Evolutionary conservation across 2,329 filamentous ascomycete genomes (phyloP), one percentile per base, ranked within the genome.

Genomic region (Tolypocladium sp.): DNA sequence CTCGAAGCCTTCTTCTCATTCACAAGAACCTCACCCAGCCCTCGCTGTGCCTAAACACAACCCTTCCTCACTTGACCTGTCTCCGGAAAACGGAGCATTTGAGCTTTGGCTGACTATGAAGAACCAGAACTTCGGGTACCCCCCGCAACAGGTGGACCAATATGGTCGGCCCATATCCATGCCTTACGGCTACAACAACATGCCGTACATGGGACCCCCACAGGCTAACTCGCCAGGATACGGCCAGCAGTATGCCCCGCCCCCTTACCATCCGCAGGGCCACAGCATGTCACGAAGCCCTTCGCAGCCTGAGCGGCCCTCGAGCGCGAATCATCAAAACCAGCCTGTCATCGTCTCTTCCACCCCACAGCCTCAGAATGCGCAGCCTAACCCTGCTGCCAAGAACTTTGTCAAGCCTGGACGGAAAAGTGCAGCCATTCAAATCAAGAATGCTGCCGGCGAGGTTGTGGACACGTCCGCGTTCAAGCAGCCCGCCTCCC

Each of bases 361-460:
- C 62, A 80, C 82, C 7, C 77, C 84, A 4, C 82, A 84, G 64
- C 86, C 87, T 62, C 81, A 87, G 61, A 83, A 84, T 61, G 86
- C 88, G 12, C 79, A 82, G 65, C 69, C 76, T 10, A 83, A 82
- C 73, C 74, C 61, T 69, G 65, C 74, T 3, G 73, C 76, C 17
- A 75, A 73, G 44, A 74, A 72, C 60, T 82, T 82, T 60, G 71
- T 77, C 70, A 83, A 80, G 67, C 77, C 77, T 38, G 80, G 59
- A 13, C 33, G 79, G 71, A 90, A 88, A 79, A 91, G 84, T 73
- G 86, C 86, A 55, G 86, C 88, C 1, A 89, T 97, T 64, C 80
- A 86, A 55, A 96, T 97, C 79, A 95, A 91, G 79, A 90, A 91
- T 68, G 82, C 88, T 37, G 82, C 87, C 59, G 92, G 91, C 62